Percentiles rank a stretch among this genome's conserved stretches.
Evolutionary conservation across 805 yeast genomes (phyloP).

Genomic region (Saccharomycopsis olivae): DNA sequence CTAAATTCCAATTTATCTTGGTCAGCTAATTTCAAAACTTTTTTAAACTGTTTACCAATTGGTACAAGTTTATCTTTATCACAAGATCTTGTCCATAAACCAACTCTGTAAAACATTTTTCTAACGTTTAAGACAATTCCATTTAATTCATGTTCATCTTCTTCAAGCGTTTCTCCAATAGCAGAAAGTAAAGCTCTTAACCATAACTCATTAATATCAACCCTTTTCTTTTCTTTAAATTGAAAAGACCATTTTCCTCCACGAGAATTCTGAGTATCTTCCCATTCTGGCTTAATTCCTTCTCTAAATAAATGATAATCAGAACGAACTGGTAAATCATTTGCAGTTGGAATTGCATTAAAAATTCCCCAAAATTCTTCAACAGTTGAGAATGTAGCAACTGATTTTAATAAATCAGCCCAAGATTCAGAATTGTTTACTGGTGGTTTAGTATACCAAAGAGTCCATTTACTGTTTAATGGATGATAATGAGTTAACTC

Average conservation of each 20-base stretch:
- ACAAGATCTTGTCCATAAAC: conserved; percentile 87
- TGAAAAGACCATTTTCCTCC: conserved; percentile 94
- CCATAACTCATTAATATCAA: conserved; percentile 83
- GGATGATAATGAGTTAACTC: conserved; percentile 80
- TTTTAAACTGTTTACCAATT: conserved; percentile 82
- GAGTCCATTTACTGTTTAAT: conserved; percentile 82
- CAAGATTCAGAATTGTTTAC: conserved; percentile 71
- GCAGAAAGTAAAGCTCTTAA: conserved; percentile 77
- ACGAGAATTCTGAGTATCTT: conserved; percentile 71
- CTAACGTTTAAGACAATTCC: conserved; percentile 90
- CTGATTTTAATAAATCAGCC: conserved; percentile 88
- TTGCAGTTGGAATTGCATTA: conserved; percentile 87
- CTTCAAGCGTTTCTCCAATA: conserved; percentile 90
- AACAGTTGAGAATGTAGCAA: conserved; percentile 84
- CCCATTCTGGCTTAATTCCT: conserved; percentile 98
- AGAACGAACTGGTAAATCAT: conserved; percentile 81
- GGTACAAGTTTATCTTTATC: conserved; percentile 52
- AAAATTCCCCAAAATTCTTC: conserved; percentile 99
- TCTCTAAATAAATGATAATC: conserved; percentile 93
- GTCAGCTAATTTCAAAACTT: conserved; percentile 65
- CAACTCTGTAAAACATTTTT: conserved; percentile 70
- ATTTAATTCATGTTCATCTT: conserved; percentile 74
- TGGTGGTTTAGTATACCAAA: conserved; percentile 96
- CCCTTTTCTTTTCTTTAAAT: conserved; percentile 48
- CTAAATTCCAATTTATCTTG: conserved; percentile 73